Base-by-base conservation (phyloP, 768 basidiomycete species). In the Strobilomyces confusus region DNA sequence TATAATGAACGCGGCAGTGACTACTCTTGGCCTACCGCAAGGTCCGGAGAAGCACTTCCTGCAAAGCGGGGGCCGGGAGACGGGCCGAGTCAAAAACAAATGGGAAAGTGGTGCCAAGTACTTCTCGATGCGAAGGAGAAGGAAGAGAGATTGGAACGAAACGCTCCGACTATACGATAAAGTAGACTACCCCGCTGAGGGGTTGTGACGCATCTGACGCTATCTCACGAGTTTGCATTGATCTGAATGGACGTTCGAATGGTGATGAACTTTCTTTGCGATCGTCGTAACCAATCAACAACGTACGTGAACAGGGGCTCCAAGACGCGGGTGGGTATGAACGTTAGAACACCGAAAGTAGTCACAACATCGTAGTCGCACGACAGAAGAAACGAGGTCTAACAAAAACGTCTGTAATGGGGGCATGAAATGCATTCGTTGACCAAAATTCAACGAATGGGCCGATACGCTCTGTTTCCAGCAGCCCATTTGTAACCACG, bases 111-210 rank as follows among this genome's bases (percentile, higher is more conserved):
- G 77, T 26, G 73, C 81, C 36, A 78, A 82, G 59, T 93, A 92
- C 63, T 93, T 93, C 64, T 92, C 90, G 19, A 75, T 93, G 52
- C 80, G 78, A 5, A 9, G 40, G 12, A 41, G 40, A 53, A 73
- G 90, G 56, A 93, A 93, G 70, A 79, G 89, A 58, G 92, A 93
- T 61, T 93, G 92, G 91, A 91, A 91, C 60, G 40, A 41, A 41
- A 41, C 40, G 9, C 40, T 41, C 20, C 40, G 40, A 11, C 20
- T 41, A 41, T 41, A 41, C 6, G 40, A 41, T 11, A 91, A 93
- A 56, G 85, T 89, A 17, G 90, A 92, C 67, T 93, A 89, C 63
- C 88, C 88, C 0, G 78, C 79, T 14, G 84, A 41, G 40, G 74
- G 53, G 12, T 32, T 51, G 17, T 62, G 47, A 66, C 26, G 26